A percentile compares a stretch with the other conserved stretches of the same genome.
Evolutionary conservation across 257 asterid species (phyloP).

Genomic region (Phtheirospermum japonicum): DNA sequence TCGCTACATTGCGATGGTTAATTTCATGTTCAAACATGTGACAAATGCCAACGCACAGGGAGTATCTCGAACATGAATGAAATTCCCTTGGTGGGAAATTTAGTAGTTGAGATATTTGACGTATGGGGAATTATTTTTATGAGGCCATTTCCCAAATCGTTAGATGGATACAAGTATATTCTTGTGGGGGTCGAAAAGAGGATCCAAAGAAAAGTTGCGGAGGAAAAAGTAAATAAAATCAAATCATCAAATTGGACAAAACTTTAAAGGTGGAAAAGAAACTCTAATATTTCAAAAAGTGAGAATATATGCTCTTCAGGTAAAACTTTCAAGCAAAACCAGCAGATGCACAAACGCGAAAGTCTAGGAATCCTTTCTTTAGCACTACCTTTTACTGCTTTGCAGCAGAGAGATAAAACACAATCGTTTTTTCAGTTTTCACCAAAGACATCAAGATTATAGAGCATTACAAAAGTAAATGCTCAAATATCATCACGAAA

Average conservation of each 20-base stretch:
- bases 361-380: conserved; percentile 3
- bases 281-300: conserved; percentile 14
- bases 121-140: no score
- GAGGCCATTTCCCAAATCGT: no score
- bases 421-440: no score
- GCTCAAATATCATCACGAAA: neutral
- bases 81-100: no score
- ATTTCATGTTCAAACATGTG: no score
- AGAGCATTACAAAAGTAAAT: neutral
- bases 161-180: no score
- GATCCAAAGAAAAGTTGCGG: neutral
- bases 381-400: conserved; percentile 15
- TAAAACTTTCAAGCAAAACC: conserved; percentile 25
- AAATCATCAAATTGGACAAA: conserved; percentile 8
- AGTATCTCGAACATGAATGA: no score
- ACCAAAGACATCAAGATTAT: conserved; percentile 6
- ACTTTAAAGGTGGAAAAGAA: conserved; percentile 22
- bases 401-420: conserved; percentile 7
- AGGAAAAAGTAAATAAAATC: neutral
- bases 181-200: no score
- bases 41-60: no score
- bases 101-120: no score
- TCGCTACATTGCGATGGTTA: no score
- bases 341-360: conserved; percentile 8
- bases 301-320: conserved; percentile 27